phyloP scores from a whole-genome alignment of 345 rosid genomes.

The Isatis tinctoria region DNA sequence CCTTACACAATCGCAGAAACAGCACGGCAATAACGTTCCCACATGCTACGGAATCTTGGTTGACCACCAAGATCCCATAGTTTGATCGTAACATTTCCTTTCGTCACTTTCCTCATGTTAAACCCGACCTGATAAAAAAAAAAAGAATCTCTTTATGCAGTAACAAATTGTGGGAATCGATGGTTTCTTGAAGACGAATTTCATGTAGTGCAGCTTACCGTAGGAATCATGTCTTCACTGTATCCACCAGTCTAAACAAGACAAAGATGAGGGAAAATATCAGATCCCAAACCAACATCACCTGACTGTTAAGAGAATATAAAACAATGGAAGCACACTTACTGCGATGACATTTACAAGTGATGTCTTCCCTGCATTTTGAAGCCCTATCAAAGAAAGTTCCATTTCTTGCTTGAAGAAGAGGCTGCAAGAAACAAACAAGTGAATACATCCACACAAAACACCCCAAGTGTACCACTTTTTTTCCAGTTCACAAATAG shows the following conservation, averaged over 20 bases:
- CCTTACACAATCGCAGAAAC: slow-evolving; percentile 66
- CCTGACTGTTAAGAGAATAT: not conserved
- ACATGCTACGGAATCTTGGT: slow-evolving; percentile 77
- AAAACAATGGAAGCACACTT: slow-evolving; percentile 31
- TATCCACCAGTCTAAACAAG: slow-evolving; percentile 68
- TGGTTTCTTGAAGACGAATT: not conserved
- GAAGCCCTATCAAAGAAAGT: slow-evolving; percentile 78
- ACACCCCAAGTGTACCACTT: not conserved
- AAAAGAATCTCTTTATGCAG: not conserved
- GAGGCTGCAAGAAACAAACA: slow-evolving; percentile 45
- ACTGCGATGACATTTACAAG: slow-evolving; percentile 81
- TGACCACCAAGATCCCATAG: slow-evolving; percentile 87
- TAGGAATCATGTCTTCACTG: slow-evolving; percentile 95
- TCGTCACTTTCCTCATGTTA: slow-evolving; percentile 86
- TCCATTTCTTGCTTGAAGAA: slow-evolving; percentile 91
- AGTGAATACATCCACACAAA: not conserved
- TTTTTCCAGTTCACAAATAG: not conserved
- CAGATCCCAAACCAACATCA: not conserved
- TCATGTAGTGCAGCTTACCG: slow-evolving; percentile 34
- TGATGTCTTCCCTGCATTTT: slow-evolving; percentile 85
- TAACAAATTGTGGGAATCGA: not conserved
- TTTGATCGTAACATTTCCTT: slow-evolving; percentile 80
- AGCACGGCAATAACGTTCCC: slow-evolving; percentile 79
- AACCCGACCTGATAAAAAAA: slow-evolving; percentile 57
- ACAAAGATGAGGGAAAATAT: not conserved